Conservation (phyloP, 1,284 basidiomycete species). For the Jaminaea rosea region DNA sequence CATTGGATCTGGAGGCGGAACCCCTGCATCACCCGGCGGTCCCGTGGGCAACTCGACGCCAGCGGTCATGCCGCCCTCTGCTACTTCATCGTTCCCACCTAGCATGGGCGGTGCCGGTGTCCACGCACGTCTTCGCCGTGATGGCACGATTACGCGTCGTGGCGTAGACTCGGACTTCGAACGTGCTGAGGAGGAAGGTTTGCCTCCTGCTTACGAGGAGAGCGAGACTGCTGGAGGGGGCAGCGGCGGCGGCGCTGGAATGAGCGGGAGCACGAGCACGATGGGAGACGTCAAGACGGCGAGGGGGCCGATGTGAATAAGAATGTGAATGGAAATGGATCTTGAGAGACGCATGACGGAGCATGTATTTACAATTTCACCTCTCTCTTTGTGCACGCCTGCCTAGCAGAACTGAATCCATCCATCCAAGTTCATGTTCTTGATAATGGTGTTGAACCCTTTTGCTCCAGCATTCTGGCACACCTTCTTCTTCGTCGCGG, state of each 20-base stretch:
- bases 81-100: not conserved
- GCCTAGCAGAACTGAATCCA: not conserved
- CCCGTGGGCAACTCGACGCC: not conserved
- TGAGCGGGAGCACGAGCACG: no score
- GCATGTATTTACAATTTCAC: no score
- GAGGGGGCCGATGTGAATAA: no score
- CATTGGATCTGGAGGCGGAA: no score
- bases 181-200: not conserved
- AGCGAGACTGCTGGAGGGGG: no score
- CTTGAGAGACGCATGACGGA: no score
- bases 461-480: not conserved
- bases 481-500: not conserved
- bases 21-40: no score
- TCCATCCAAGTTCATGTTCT: conserved; percentile 4
- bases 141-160: not conserved
- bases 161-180: not conserved
- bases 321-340: no score
- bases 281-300: no score
- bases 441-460: conserved; percentile 3
- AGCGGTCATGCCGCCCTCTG: not conserved
- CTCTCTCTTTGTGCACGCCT: no score
- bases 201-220: no score
- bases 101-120: not conserved
- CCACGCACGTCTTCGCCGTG: not conserved
- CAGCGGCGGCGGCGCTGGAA: no score